Percentiles rank a stretch among this genome's conserved stretches.
Conservation (phyloP, 345 rosid species). For the Syzygium aqueum region DNA sequence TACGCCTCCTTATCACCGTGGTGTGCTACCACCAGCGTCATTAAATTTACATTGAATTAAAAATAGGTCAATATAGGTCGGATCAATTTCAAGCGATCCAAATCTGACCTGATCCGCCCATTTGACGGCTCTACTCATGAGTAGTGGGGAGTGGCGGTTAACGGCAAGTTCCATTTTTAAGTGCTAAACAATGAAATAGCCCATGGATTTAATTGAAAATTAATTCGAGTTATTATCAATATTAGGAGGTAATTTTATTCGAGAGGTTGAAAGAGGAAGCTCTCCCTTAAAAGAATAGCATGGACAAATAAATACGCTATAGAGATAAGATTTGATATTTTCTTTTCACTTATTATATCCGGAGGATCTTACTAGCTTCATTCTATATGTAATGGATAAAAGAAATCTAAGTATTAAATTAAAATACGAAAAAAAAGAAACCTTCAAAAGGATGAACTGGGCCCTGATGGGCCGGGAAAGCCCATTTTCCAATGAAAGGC, state of each 20-base stretch:
- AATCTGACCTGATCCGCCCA: too few relatives aligned
- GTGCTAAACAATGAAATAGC: rapidly evolving
- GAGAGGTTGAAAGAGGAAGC: rapidly evolving
- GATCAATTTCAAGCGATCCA: too few relatives aligned
- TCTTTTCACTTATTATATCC: rapidly evolving
- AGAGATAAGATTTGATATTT: not conserved
- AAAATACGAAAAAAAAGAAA: not conserved
- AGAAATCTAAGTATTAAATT: not conserved
- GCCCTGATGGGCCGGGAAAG: not conserved
- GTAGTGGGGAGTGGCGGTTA: not conserved
- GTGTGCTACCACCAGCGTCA: too few relatives aligned
- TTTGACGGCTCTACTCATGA: not conserved
- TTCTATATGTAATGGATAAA: not conserved
- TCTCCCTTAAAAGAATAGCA: rapidly evolving
- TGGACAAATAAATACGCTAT: not conserved
- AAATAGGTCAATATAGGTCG: too few relatives aligned
- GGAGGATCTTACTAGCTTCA: not conserved
- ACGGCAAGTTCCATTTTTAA: not conserved
- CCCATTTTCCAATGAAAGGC: not conserved
- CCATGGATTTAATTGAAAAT: not conserved
- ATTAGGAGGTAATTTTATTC: not conserved
- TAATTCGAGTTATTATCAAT: not conserved
- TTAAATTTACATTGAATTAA: too few relatives aligned
- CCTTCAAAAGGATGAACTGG: not conserved
- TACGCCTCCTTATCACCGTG: too few relatives aligned